These are phyloP conservation scores for Durio zibethinus DNA, from an alignment of 345 rosid genomes.

Conservation along the genomic window DNA sequence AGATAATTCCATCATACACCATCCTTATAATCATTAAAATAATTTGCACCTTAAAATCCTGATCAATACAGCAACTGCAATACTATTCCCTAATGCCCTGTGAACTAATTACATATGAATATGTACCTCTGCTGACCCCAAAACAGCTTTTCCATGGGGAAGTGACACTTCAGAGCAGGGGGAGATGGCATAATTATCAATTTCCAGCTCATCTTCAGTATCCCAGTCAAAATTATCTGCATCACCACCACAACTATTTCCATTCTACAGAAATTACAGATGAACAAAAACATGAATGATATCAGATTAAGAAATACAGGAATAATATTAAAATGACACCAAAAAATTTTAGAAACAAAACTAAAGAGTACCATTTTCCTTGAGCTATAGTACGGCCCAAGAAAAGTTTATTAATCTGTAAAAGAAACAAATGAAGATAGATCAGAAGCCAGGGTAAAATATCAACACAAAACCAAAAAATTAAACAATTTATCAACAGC, in stretches of 20 bases:
- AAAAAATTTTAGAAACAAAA: background rate
- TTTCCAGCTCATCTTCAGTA: conserved; percentile 66
- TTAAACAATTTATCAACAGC: background rate
- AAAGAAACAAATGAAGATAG: background rate
- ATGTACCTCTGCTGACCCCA: conserved; percentile 30
- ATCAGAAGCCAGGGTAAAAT: background rate
- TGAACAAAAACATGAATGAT: background rate
- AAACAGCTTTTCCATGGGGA: conserved; percentile 30
- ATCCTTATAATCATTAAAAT: background rate
- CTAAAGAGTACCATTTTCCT: conserved; percentile 20
- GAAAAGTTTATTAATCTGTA: conserved; percentile 16
- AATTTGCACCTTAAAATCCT: background rate
- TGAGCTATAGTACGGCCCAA: conserved; percentile 3
- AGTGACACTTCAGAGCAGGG: conserved; percentile 18
- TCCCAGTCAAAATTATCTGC: conserved; percentile 51
- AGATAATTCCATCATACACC: background rate
- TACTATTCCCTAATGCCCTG: background rate
- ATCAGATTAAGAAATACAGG: background rate
- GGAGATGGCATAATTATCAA: conserved; percentile 33
- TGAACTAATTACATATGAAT: background rate
- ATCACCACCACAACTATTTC: conserved; percentile 30
- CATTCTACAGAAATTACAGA: conserved; percentile 30
- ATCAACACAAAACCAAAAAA: background rate
- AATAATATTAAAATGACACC: background rate
- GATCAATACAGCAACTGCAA: background rate